Evolutionary conservation across 2,329 filamentous ascomycete species (phyloP), one percentile per base, ranked within the genome.

Genomic region (Diaporthe amygdali): DNA sequence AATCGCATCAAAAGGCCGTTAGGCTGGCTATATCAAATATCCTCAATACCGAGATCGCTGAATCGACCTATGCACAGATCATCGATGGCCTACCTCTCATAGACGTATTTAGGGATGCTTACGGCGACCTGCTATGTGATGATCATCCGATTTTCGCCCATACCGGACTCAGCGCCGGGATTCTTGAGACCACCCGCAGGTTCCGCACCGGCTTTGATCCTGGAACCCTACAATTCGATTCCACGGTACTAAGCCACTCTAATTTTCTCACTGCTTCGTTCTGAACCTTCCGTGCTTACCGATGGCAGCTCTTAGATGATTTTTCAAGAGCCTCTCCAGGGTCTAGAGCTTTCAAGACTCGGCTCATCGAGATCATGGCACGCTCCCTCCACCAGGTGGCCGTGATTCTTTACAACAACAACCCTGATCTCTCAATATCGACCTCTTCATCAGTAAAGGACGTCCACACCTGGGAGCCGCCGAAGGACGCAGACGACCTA

Each of bases 321-420:
- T 32, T 52, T 20, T 17, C 20, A 32, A 17, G 2, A 14, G 51
- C 51, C 22, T 55, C 74, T 1, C 74, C 66, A 1, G 75, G 73
- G 2, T 80, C 79, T 3, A 68, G 72, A 17, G 66, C 72, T 0
- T 82, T 81, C 56, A 71, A 77, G 0, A 75, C 74, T 17, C 70
- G 76, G 1, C 73, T 82, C 6, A 77, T 81, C 10, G 80, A 82
- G 68, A 47, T 82, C 2, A 66, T 77, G 6, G 79, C 78, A 1
- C 37, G 76, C 20, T 70, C 76, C 2, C 49, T 79, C 2, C 79
- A 82, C 52, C 73, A 80, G 10, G 76, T 81, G 9, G 79, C 76
- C 0, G 75, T 76, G 0, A 44, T 63, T 1, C 51, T 81, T 0
- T 79, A 74, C 30, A 66, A 75, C 3, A 59, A 46, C 9, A 59